Evolutionary conservation across 139 green algal genomes (phyloP), one percentile per base, ranked within the genome.

Genomic region (Tetradesmus obliquus): DNA sequence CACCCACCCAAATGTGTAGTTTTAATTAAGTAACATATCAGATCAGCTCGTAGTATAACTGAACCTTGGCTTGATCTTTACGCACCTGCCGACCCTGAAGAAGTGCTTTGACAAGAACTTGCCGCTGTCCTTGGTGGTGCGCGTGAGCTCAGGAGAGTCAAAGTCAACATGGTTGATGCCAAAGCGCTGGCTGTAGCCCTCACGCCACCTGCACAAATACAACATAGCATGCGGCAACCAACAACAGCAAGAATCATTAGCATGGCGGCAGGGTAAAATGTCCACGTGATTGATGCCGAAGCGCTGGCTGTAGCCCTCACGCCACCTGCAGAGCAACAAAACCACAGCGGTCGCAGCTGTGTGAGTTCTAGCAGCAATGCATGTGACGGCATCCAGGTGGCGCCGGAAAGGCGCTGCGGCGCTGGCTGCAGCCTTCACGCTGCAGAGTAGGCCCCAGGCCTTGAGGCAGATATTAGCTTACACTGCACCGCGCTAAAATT

Each of bases 161-260:
- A 93, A 92, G 24, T 91, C 84, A 0, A 94, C 92, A 57, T 94
- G 80, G 5, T 69, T 88, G 79, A 94, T 80, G 53, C 92, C 92
- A 88, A 94, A 94, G 88, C 90, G 87, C 69, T 93, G 90, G 19
- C 53, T 84, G 89, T 94, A 94, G 4, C 92, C 93, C 90, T 88
- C 82, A 19, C 58, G 45, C 54, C 54, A 91, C 55, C 84, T 69
- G 57, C 22, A 57, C 9, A 20, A 24, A 8, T 24, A n/a, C 66
- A 66, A 82, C 54, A 51, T 54, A 57, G n/a, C 20, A 76, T 22
- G 55, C 13, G 57, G 69, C 19, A 87, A 71, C 5, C 82, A 87
- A 32, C 79, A 87, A 13, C 82, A 85, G 80, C 7, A 57, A n/a
- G 13, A 57, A n/a, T n/a, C 32, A n/a, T 66, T 13, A 9, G 57